Evolutionary conservation across 176 grass and related monocot genomes (phyloP).

Genomic region (Cenchrus americanus): DNA sequence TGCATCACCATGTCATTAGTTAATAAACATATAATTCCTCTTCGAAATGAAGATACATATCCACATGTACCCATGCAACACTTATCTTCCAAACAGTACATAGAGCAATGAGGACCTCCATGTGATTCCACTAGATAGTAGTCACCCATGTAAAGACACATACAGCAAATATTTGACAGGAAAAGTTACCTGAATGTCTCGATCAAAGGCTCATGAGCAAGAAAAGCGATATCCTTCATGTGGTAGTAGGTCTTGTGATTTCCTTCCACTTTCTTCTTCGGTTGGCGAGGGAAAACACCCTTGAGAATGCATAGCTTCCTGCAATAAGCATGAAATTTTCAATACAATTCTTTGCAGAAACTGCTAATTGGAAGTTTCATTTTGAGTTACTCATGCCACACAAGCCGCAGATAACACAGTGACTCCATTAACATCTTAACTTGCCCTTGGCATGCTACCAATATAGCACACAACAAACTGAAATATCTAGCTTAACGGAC

Average conservation of each 20-base stretch:
- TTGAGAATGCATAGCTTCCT: conserved; percentile 99
- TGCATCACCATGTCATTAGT: background rate
- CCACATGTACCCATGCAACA: background rate
- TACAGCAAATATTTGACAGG: background rate
- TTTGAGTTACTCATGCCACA: background rate
- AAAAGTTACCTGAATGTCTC: conserved; percentile 76
- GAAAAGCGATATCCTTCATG: conserved; percentile 87
- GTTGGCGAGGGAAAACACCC: conserved; percentile 81
- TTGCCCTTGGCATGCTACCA: no score
- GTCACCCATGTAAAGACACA: background rate
- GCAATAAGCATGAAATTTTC: conserved; percentile 16
- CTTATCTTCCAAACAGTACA: background rate
- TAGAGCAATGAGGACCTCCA: background rate
- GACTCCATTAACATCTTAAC: background rate
- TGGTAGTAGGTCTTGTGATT: conserved; percentile 98
- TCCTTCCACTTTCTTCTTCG: conserved; percentile 94
- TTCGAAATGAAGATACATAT: background rate
- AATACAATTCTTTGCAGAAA: background rate
- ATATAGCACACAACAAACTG: background rate
- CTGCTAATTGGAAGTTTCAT: background rate
- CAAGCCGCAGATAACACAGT: background rate
- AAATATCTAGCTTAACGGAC: background rate
- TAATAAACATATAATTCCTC: background rate
- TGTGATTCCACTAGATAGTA: background rate
- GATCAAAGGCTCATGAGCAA: conserved; percentile 78